Evolutionary conservation across 352 stramenopile species (phyloP), one percentile per base, ranked within the genome.

Genomic region (Pythium diclinum): DNA sequence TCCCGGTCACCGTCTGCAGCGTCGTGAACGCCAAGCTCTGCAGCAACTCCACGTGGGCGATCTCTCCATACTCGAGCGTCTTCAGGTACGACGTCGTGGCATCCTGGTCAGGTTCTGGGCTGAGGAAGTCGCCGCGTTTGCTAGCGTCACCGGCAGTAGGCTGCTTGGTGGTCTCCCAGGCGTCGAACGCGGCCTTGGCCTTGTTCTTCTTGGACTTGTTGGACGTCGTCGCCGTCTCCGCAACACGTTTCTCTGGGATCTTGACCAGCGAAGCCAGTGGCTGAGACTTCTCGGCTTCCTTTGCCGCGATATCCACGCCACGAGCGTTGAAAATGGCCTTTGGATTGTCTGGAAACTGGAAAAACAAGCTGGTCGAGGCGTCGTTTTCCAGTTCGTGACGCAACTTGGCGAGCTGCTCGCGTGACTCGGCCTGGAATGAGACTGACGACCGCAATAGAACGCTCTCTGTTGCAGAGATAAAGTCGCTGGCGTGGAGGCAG

Each of bases 1-100:
- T 40, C 28, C 64, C 30, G 0, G 59, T 32, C 32, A 55, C 33
- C 51, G n/a, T 38, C 36, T 6, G 36, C 32, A 68, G 52, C 19
- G 69, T 17, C 3, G 72, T 63, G 0, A 73, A 61, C 7, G 9
- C 59, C 19, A 91, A 66, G 62, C 65, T 75, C 3, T 74, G 58
- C 5, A 91, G 65, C 23, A 91, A 23, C 38, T 87, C 69, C 1
- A 89, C 21, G 16, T 76, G 79, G 0, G 71, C 61, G 32, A 91
- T 79, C 10, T 81, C 69, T 0, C 79, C 78, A 48, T 86, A 89
- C 61, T 89, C 82, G n/a, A 91, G 57, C 0, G 78, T 88, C 63
- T 89, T 82, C 30, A 91, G 48, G 1, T 81, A 84, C 13, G 36
- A 42, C 0, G 10, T 10, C 16, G 36, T 2, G 62, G 16, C n/a